Evolutionary conservation across 2,329 filamentous ascomycete genomes (phyloP).

Genomic region (Dactylonectria macrodidyma): DNA sequence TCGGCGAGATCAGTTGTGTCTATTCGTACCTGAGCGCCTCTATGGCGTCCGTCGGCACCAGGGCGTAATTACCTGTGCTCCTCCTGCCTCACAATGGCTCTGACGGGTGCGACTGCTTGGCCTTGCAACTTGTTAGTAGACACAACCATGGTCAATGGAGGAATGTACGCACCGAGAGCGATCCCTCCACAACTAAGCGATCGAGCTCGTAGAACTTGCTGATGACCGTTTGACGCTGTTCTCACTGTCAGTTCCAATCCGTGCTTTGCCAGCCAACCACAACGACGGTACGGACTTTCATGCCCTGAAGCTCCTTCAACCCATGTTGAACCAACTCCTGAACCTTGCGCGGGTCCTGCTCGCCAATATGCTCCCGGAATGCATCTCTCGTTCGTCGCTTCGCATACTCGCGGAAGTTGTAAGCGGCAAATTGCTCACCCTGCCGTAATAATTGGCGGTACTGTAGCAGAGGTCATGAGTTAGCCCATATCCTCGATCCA

Average conservation of each 20-base stretch:
- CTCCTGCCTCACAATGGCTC: slow-evolving; percentile 81
- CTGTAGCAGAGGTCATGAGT: slow-evolving; percentile 61
- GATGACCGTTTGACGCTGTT: slow-evolving; percentile 91
- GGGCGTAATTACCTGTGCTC: slow-evolving; percentile 76
- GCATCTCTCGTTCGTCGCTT: slow-evolving; percentile 91
- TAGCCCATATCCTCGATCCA: slow-evolving; percentile 25
- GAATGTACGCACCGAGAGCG: slow-evolving; percentile 73
- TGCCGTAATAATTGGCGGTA: slow-evolving; percentile 94
- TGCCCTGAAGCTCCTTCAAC: slow-evolving; percentile 84
- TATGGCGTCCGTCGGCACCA: neutral
- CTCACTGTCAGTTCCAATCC: slow-evolving; percentile 22
- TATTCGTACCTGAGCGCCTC: slow-evolving; percentile 23
- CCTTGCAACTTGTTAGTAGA: slow-evolving; percentile 59
- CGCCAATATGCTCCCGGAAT: slow-evolving; percentile 84
- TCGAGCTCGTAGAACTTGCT: slow-evolving; percentile 97
- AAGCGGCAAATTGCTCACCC: slow-evolving; percentile 88
- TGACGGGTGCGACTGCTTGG: slow-evolving; percentile 79
- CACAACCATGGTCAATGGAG: neutral
- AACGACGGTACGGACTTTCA: slow-evolving; percentile 78
- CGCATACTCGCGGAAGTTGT: slow-evolving; percentile 99
- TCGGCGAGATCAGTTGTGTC: slow-evolving; percentile 38
- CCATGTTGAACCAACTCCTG: slow-evolving; percentile 94
- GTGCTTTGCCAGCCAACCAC: neutral
- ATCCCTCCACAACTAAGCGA: slow-evolving; percentile 90
- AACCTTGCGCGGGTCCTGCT: slow-evolving; percentile 81